Evolutionary conservation across 345 rosid species (phyloP).

Genomic region (Pistacia integerrima): DNA sequence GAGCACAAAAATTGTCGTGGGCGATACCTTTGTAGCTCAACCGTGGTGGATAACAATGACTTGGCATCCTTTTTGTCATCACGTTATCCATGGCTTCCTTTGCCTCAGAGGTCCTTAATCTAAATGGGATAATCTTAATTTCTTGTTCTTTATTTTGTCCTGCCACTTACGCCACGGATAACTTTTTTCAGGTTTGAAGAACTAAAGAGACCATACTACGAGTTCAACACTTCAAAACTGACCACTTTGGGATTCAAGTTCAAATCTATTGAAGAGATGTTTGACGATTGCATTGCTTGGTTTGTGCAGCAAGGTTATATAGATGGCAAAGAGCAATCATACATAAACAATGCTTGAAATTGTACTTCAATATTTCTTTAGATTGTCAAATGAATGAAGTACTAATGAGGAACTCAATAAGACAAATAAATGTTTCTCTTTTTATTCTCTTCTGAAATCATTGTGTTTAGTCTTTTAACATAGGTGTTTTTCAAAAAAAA

Average conservation of each 20-base stretch:
- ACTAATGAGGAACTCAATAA: too few relatives aligned
- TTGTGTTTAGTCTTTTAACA: background rate
- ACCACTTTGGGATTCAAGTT: conserved; percentile 64
- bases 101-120: conserved; percentile 52
- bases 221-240: conserved; percentile 65
- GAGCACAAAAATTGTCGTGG: conserved; percentile 56
- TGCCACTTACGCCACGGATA: too few relatives aligned
- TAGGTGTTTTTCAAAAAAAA: too few relatives aligned
- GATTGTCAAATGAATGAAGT: too few relatives aligned
- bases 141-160: background rate
- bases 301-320: conserved; percentile 58
- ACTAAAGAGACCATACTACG: conserved; percentile 54
- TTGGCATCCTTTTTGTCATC: conserved; percentile 52
- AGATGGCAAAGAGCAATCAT: background rate
- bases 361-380: background rate
- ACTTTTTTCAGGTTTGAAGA: conserved; percentile 54
- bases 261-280: conserved; percentile 67
- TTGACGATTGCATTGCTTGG: conserved; percentile 71
- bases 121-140: background rate
- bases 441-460: too few relatives aligned
- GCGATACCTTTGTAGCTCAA: conserved; percentile 71
- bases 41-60: conserved; percentile 54
- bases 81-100: conserved; percentile 60
- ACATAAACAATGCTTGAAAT: background rate
- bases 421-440: too few relatives aligned